Base-by-base conservation (phyloP, 345 rosid species). In the Eutrema japonicum region DNA sequence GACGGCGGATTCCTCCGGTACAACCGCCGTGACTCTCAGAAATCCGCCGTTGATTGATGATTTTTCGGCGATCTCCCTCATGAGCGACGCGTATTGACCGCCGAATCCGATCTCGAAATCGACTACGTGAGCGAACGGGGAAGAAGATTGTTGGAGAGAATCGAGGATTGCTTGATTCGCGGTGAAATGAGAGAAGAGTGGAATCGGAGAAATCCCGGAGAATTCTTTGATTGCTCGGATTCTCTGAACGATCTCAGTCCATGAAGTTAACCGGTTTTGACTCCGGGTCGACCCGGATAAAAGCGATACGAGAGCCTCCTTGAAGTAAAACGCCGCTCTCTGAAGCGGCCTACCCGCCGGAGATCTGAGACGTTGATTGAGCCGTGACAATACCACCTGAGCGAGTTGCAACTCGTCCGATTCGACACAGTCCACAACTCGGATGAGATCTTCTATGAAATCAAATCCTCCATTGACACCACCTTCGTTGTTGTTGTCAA, bases 51-150 rank as follows among this genome's bases (percentile, higher is more conserved):
- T 48, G 2, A 57, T 78, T 3, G 79, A 59, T 4, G 79, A 67
- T 62, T 78, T 81, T 41, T 87, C 96, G 1, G 82, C 87, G 11
- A 93, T 77, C 67, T 88, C 96, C 69, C 83, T 79, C 88, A 93
- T 83, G 41, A 93, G 77, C 6, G 96, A 93, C 22, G 98, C 89
- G 77, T 93, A 93, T 50, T 90, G 97, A 42, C 89, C 84, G 0
- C 96, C 95, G 41, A 89, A 73, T 38, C 96, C 97, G 70, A 94
- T 88, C 29, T 94, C 96, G 53, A 94, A 94, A 51, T 91, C 97
- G 4, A 94, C 77, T 18, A 94, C 75, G 78, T 91, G 98, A 70
- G 42, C 71, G 59, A 65, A 73, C 27, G 33, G 26, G 0, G 65
- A 63, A 36, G 74, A 57, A 4, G 74, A 45, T 70, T 70, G 74